phyloP scores from a whole-genome alignment of 2,329 filamentous ascomycete genomes.

The Chrysoporthe puriensis region DNA sequence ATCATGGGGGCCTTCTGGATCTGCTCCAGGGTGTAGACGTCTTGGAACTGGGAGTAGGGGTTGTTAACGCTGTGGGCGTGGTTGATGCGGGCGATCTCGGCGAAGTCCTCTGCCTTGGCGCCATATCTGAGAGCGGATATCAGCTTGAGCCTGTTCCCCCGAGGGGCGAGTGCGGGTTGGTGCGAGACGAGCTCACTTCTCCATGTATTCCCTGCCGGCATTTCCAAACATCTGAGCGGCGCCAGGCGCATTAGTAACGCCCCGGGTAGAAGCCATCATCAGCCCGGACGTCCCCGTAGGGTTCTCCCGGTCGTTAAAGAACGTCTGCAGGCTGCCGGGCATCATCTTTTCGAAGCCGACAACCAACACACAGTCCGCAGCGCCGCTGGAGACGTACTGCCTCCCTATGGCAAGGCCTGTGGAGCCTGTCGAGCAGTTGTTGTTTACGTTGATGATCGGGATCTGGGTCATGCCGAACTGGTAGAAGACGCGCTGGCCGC shows the following conservation, averaged over 20 bases:
- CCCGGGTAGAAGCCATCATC: conserved; percentile 85
- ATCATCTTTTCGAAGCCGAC: conserved; percentile 99
- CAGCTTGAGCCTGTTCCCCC: conserved; percentile 9
- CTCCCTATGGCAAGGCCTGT: conserved; percentile 86
- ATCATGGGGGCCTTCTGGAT: conserved; percentile 77
- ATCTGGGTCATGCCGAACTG: conserved; percentile 98
- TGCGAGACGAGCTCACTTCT: conserved; percentile 68
- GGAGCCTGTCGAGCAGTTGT: conserved; percentile 96
- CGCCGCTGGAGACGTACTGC: conserved; percentile 77
- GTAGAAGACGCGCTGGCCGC: conserved; percentile 96
- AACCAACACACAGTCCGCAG: conserved; percentile 85
- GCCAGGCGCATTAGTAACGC: conserved; percentile 79
- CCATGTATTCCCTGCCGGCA: conserved; percentile 90
- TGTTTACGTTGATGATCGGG: conserved; percentile 97
- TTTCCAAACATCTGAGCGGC: conserved; percentile 96
- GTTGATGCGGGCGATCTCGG: conserved; percentile 91
- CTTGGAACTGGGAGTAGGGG: conserved; percentile 96
- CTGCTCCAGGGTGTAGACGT: conserved; percentile 87
- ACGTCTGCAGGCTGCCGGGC: conserved; percentile 79
- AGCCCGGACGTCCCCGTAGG: conserved; percentile 72
- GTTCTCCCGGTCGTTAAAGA: conserved; percentile 84
- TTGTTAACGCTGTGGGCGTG: conserved; percentile 90
- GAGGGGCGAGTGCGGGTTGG: conserved; percentile 18
- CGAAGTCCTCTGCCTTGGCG: conserved; percentile 83
- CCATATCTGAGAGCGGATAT: conserved; percentile 64